Evolutionary conservation across 75 land plant species (phyloP).

Genomic region (Cunninghamia lanceolata): DNA sequence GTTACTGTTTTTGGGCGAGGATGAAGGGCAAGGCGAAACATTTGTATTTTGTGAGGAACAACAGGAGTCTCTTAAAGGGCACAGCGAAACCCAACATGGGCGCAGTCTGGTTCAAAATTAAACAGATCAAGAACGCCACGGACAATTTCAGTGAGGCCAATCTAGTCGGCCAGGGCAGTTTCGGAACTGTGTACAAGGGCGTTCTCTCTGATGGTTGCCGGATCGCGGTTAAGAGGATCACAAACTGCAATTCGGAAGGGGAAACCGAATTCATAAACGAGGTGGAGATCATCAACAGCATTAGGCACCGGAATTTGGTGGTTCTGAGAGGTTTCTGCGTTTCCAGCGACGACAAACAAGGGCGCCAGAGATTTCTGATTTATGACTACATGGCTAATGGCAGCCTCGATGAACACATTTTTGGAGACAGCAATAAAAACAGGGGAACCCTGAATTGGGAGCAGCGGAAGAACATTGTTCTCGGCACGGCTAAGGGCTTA

Average conservation of each 20-base stretch:
- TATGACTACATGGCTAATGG: slow-evolving; percentile 36
- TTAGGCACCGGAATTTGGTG: slow-evolving; percentile 31
- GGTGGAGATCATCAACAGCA: slow-evolving; percentile 39
- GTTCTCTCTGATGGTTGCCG: slow-evolving; percentile 8
- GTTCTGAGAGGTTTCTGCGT: slow-evolving; percentile 33
- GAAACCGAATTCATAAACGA: slow-evolving; percentile 36
- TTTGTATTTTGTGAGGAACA: not conserved
- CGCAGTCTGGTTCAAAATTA: slow-evolving; percentile 11
- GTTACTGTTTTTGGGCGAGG: not conserved
- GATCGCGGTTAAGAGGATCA: slow-evolving; percentile 30
- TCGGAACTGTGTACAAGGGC: slow-evolving; percentile 31
- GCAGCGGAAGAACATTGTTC: slow-evolving; percentile 23
- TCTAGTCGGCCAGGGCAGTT: slow-evolving; percentile 23
- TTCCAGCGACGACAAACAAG: slow-evolving; percentile 16
- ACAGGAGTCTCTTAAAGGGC: not conserved
- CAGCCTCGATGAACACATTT: slow-evolving; percentile 20
- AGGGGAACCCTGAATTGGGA: slow-evolving; percentile 19
- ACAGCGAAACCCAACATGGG: not conserved
- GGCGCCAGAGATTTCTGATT: slow-evolving; percentile 25
- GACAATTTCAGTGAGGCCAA: slow-evolving; percentile 13
- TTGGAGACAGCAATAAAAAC: not conserved
- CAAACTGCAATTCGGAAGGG: slow-evolving; percentile 23
- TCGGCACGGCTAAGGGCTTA: slow-evolving; percentile 34
- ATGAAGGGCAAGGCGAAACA: not conserved
- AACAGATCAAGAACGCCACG: slow-evolving; percentile 28